Base-by-base conservation (phyloP, 2,329 filamentous ascomycete species). In the Colletotrichum sp. region DNA sequence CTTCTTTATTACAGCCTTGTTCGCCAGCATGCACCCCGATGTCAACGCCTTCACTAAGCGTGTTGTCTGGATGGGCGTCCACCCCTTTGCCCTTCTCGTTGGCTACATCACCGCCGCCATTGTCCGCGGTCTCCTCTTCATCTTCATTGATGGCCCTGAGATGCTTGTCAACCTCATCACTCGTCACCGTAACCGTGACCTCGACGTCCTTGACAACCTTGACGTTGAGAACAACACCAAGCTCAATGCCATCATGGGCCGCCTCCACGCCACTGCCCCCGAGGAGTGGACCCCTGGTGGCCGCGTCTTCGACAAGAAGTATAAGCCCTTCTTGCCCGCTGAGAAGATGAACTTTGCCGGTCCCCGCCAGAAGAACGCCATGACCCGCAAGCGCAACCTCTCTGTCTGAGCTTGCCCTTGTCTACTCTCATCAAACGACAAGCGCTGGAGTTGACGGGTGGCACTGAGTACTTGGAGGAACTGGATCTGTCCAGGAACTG, bases 291-390 rank as follows among this genome's bases (percentile, higher is more conserved):
- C 55, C 10, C 49, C 71, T 9, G 60, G 52, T 10, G 30, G 71
- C 28, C 12, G 59, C n/a, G 66, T 77, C 52, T 70, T 66, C 3
- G 75, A 77, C n/a, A 77, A 77, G 32, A 74, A 75, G 71, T 75
- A 77, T 26, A 74, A 74, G 52, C 75, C 75, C 10, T 77, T 66
- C 39, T 32, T 75, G 13, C 18, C 59, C 6, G 36, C 66, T 12
- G 24, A 49, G 24, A 70, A 75, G 4, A 55, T 77, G 72, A 75
- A 75, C 16, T 63, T 77, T 21, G 36, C 59, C 10, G 73, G 73
- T 5, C 34, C 60, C n/a, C 75, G 71, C 34, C 75, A 77, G 66
- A 69, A 71, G 36, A 67, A 71, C 36, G 71, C 72, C 16, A 70
- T 77, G 52, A 66, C 60, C 16, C 71, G 72, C 52, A 55, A 75